Evolutionary conservation across 2,329 filamentous ascomycete genomes (phyloP).

Genomic region (Hymenoscyphus fructigenus): DNA sequence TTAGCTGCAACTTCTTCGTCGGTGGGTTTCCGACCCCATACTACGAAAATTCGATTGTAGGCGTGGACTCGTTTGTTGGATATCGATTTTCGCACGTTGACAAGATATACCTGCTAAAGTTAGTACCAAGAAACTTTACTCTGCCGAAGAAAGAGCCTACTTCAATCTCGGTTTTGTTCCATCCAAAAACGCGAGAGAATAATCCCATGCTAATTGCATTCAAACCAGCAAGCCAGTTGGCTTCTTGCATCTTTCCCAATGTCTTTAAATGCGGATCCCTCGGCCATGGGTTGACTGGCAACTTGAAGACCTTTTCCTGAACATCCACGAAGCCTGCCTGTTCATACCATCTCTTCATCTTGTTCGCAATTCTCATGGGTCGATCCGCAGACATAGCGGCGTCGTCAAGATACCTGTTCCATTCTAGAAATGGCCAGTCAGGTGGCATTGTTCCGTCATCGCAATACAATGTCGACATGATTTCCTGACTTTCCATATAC

Average conservation of each 20-base stretch:
- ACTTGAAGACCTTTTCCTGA: conserved; percentile 50
- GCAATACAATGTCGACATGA: conserved; percentile 40
- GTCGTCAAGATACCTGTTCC: conserved; percentile 23
- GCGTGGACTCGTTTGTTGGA: conserved; percentile 31
- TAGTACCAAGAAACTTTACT: not conserved
- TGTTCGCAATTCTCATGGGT: conserved; percentile 27
- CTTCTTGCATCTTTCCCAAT: conserved; percentile 29
- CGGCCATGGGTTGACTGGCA: conserved; percentile 56
- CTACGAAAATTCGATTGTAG: conserved; percentile 33
- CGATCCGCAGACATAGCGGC: conserved; percentile 27
- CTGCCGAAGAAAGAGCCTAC: conserved; percentile 12
- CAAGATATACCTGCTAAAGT: conserved; percentile 28
- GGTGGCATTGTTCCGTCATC: conserved; percentile 43
- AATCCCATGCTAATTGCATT: conserved; percentile 30
- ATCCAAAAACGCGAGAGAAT: conserved; percentile 30
- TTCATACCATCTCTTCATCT: conserved; percentile 31
- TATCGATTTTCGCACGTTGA: conserved; percentile 31
- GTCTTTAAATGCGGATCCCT: conserved; percentile 36
- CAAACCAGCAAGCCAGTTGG: conserved; percentile 31
- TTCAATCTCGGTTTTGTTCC: conserved; percentile 36
- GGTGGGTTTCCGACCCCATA: conserved; percentile 32
- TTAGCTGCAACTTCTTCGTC: conserved; percentile 5
- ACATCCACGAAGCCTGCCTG: conserved; percentile 57
- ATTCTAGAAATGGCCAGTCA: conserved; percentile 30
- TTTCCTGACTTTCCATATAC: conserved; percentile 48